Conservation (phyloP, 345 rosid genomes). For the Anacardium occidentale region DNA sequence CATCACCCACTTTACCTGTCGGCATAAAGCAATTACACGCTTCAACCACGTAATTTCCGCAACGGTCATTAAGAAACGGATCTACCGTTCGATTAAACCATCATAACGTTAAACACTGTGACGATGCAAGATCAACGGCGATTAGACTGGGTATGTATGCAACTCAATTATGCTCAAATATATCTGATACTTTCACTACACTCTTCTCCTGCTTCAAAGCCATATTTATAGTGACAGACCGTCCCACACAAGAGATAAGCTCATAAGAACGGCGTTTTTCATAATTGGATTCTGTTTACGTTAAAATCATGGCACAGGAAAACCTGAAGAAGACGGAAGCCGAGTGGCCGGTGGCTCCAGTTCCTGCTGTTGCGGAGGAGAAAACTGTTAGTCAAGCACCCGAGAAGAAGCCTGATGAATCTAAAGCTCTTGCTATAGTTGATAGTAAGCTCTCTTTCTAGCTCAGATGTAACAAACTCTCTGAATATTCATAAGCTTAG, state of each 20-base stretch:
- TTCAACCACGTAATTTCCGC: background rate
- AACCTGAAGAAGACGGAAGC: constrained; percentile 38
- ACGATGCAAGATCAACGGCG: constrained; percentile 24
- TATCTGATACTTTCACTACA: background rate
- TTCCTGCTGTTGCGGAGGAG: constrained; percentile 34
- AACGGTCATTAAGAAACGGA: background rate
- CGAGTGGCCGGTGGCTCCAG: constrained; percentile 30
- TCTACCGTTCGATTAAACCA: constrained; percentile 36
- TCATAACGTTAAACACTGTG: no score
- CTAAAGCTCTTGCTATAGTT: constrained; percentile 55
- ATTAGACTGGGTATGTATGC: constrained; percentile 1
- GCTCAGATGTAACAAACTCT: background rate
- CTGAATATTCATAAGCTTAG: no score
- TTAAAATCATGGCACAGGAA: constrained; percentile 51
- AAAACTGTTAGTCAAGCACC: constrained; percentile 30
- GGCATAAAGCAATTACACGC: constrained; percentile 28
- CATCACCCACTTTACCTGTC: constrained; percentile 48
- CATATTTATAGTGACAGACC: background rate
- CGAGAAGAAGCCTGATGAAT: constrained; percentile 38
- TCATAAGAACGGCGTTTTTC: background rate
- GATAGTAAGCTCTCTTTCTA: constrained; percentile 46
- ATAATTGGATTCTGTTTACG: background rate
- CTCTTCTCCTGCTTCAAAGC: background rate
- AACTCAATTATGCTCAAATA: background rate
- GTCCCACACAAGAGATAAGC: background rate